A percentile compares a stretch with the other conserved stretches of the same genome.
Evolutionary conservation across 2,329 filamentous ascomycete genomes (phyloP).

Genomic region (Ascochyta koolunga): DNA sequence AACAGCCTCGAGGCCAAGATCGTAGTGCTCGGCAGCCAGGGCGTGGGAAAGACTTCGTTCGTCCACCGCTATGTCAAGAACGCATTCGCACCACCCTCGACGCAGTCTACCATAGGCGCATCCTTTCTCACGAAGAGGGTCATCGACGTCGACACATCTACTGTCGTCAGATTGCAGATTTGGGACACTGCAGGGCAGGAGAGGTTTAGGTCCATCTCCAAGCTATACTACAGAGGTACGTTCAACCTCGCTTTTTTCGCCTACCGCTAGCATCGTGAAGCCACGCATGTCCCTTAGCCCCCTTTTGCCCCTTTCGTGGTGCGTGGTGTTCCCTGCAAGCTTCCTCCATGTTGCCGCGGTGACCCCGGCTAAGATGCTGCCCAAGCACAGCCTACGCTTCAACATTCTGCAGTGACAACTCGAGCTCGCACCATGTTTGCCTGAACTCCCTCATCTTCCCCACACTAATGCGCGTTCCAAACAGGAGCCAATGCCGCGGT

Average conservation of each 20-base stretch:
- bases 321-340: conserved; percentile 3
- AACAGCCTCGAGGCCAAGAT: conserved; percentile 79
- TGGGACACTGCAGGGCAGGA: conserved; percentile 98
- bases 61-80: conserved; percentile 79
- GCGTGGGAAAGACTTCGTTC: conserved; percentile 79
- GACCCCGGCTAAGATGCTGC: conserved; percentile 9
- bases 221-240: conserved; percentile 82
- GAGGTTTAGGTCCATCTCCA: conserved; percentile 90
- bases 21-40: conserved; percentile 78
- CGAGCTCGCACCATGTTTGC: not conserved
- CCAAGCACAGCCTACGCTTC: conserved; percentile 9
- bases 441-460: not conserved
- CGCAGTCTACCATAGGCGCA: conserved; percentile 57
- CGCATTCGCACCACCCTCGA: conserved; percentile 65
- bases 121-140: conserved; percentile 70
- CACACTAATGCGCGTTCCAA: not conserved
- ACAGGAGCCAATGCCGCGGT: conserved; percentile 87
- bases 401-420: conserved; percentile 2
- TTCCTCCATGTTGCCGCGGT: conserved; percentile 5
- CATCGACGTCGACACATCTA: conserved; percentile 80
- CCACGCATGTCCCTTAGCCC: not conserved
- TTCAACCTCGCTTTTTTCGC: conserved; percentile 1
- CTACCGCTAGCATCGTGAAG: not conserved
- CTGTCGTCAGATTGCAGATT: conserved; percentile 87
- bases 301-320: conserved; percentile 10